These are phyloP conservation scores for Pharus latifolius DNA, from an alignment of 176 grass and related monocot genomes.

Conservation along the genomic window DNA sequence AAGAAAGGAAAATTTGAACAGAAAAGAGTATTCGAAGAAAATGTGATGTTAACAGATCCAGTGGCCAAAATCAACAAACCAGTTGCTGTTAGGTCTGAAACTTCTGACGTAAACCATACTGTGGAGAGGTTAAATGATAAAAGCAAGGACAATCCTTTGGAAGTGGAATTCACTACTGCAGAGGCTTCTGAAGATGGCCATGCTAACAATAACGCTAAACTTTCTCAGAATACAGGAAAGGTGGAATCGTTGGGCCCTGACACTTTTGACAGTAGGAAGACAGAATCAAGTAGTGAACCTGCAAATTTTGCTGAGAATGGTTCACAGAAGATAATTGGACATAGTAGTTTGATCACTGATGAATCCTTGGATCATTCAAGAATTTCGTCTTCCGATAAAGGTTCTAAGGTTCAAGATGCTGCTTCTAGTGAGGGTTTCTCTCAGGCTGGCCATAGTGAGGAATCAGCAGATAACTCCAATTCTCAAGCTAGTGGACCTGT, in stretches of 20 bases:
- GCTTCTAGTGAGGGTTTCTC: constrained; percentile 5
- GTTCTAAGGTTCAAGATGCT: constrained; percentile 9
- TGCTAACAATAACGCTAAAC: not conserved
- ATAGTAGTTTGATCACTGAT: not conserved
- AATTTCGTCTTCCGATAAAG: not conserved
- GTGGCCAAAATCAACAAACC: constrained; percentile 1
- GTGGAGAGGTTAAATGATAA: constrained; percentile 16
- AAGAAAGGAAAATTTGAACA: constrained; percentile 26
- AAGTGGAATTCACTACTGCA: not conserved
- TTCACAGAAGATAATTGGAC: not conserved
- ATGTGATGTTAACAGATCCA: constrained; percentile 26
- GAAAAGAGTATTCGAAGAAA: constrained; percentile 22
- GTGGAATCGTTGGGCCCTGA: not conserved
- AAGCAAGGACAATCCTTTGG: not conserved
- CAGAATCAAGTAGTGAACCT: constrained; percentile 12
- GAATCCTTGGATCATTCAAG: constrained; percentile 5
- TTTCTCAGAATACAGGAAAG: not conserved
- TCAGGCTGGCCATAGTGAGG: not conserved
- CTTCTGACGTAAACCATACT: constrained; percentile 15
- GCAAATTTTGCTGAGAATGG: constrained; percentile 22
- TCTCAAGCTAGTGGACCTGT: constrained; percentile 2
- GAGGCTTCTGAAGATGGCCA: not conserved
- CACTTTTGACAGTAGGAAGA: not conserved
- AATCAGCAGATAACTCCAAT: constrained; percentile 4
- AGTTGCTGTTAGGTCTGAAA: constrained; percentile 5